Base-by-base conservation (phyloP, 2,329 filamentous ascomycete genomes). In the Esteya vermicola region DNA sequence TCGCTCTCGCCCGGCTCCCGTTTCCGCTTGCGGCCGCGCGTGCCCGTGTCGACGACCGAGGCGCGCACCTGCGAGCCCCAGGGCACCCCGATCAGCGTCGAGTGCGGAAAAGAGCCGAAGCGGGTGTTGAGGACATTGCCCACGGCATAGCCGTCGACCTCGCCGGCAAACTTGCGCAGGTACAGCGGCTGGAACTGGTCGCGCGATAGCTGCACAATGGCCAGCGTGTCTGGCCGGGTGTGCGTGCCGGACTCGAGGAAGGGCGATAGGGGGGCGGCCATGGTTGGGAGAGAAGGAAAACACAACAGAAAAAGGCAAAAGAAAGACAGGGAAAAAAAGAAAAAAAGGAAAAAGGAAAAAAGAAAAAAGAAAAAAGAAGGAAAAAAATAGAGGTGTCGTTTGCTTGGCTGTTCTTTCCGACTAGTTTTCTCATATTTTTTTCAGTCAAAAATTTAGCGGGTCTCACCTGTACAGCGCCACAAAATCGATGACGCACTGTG, bases 41-140 rank as follows among this genome's bases (percentile, higher is more conserved):
- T 91, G 12, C 88, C 86, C 0, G 88, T 95, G 53, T 95, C 85
- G 42, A 95, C 86, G 25, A 80, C 75, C 2, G 86, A 94, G 8
- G 91, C 91, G 35, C 85, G 72, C 19, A 96, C 78, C 56, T 96
- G 91, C 7, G 83, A 85, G 22, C 91, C 91, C 89, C 89, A 96
- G 32, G 84, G 81, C 40, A 86, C 67, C 6, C 75, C 68, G 41
- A 94, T 70, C 34, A 89, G 61, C 0, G 83, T 88, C 10, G 73
- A 81, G 55, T 89, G 84, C 0, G 84, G 83, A 45, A 86, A 89
- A 0, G 88, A 94, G 36, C 91, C 91, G 53, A 94, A 98, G 33
- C 88, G 78, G 2, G 89, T 98, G 61, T 94, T 96, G 40, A 88
- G 75, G 3, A 85, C 81, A 35, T 78, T 78, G 27, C 82, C 82